A percentile compares a stretch with the other conserved stretches of the same genome.
Conservation (phyloP, 2,329 filamentous ascomycete species). For the Cordyceps farinosa region DNA sequence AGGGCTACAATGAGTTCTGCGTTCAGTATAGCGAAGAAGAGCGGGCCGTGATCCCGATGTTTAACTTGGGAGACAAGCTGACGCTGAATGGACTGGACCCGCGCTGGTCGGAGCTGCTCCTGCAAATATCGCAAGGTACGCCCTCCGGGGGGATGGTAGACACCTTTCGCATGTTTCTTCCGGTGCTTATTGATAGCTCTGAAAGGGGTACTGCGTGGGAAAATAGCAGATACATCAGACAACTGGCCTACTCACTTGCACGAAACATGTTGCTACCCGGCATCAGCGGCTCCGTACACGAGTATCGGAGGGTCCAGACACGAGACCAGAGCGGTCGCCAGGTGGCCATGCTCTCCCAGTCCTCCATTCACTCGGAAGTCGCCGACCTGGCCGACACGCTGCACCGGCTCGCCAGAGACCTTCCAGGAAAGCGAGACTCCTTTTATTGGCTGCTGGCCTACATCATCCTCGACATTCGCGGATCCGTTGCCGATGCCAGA, state of each 20-base stretch:
- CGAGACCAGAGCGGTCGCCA: slow-evolving; percentile 28
- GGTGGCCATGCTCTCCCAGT: slow-evolving; percentile 21
- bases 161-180: slow-evolving; percentile 56
- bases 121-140: slow-evolving; percentile 28
- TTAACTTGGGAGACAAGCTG: slow-evolving; percentile 16
- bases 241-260: slow-evolving; percentile 53
- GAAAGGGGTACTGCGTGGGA: slow-evolving; percentile 55
- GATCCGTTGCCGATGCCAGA: slow-evolving; percentile 29
- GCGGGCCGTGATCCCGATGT: slow-evolving; percentile 21
- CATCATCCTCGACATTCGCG: slow-evolving; percentile 28
- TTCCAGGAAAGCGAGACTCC: background rate
- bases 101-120: slow-evolving; percentile 36
- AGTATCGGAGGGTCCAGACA: slow-evolving; percentile 37
- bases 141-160: slow-evolving; percentile 17
- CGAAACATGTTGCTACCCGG: slow-evolving; percentile 22
- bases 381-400: slow-evolving; percentile 25
- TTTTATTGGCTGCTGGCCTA: slow-evolving; percentile 28
- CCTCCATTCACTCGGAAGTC: slow-evolving; percentile 15
- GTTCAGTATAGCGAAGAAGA: slow-evolving; percentile 31
- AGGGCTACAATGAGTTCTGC: slow-evolving; percentile 30
- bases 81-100: slow-evolving; percentile 33
- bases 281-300: slow-evolving; percentile 26
- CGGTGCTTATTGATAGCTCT: slow-evolving; percentile 57
- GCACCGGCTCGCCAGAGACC: background rate
- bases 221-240: slow-evolving; percentile 46